Conservation (phyloP, 306 rosid species). For the Sesbania bispinosa region DNA sequence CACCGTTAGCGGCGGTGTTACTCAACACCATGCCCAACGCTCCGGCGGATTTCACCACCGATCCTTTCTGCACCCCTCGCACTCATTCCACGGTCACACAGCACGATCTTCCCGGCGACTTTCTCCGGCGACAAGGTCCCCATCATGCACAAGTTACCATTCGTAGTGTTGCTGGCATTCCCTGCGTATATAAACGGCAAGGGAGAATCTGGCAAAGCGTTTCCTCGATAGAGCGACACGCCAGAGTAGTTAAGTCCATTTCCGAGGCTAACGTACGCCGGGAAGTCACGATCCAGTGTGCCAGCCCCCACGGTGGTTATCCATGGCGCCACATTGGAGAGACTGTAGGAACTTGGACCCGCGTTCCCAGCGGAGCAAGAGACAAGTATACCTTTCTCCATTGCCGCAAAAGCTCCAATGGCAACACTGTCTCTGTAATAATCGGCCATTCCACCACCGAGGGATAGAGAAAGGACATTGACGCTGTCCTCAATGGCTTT, state of each 20-base stretch:
- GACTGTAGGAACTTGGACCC: constrained; percentile 63
- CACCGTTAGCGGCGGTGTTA: constrained; percentile 80
- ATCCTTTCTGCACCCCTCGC: constrained; percentile 86
- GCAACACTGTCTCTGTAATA: constrained; percentile 82
- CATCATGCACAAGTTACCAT: constrained; percentile 72
- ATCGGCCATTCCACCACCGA: constrained; percentile 88
- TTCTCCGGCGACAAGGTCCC: constrained; percentile 63
- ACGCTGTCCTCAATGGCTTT: constrained; percentile 64
- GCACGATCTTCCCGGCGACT: constrained; percentile 72
- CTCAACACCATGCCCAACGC: constrained; percentile 77
- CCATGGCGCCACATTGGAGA: constrained; percentile 88
- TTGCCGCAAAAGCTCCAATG: constrained; percentile 73
- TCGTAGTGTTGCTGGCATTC: constrained; percentile 52
- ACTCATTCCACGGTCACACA: constrained; percentile 80
- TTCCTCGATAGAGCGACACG: constrained; percentile 69
- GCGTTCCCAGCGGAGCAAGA: constrained; percentile 94
- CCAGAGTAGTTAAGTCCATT: constrained; percentile 80
- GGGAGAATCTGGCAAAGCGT: constrained; percentile 40
- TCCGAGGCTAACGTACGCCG: constrained; percentile 67
- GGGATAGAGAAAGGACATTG: constrained; percentile 73
- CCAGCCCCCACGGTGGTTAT: constrained; percentile 96
- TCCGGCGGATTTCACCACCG: constrained; percentile 72
- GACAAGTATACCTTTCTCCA: constrained; percentile 80
- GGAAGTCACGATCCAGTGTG: constrained; percentile 93
- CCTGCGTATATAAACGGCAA: constrained; percentile 65